These are phyloP conservation scores for Saccharomyces hybrid DNA, from an alignment of 1,139 yeast species.

Conservation along the genomic window DNA sequence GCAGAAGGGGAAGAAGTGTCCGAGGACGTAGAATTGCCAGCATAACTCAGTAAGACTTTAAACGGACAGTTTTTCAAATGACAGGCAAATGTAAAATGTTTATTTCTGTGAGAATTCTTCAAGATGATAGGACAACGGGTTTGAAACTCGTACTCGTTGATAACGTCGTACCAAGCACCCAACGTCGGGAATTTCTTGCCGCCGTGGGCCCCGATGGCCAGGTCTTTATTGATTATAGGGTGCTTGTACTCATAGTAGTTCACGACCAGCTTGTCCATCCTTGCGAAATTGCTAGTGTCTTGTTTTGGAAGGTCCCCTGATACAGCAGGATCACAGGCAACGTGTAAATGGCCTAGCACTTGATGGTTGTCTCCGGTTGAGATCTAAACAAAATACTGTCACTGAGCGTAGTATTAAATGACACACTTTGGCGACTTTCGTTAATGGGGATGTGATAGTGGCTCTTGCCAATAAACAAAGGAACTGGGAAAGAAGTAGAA, in stretches of 20 bases:
- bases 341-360: background rate
- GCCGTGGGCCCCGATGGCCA: constrained; percentile 21
- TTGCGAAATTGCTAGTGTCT: background rate
- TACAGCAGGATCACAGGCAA: background rate
- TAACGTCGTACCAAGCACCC: constrained; percentile 31
- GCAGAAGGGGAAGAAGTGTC: constrained; percentile 1
- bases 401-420: background rate
- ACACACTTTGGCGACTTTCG: constrained; percentile 1
- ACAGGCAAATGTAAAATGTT: constrained; percentile 33
- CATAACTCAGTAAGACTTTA: constrained; percentile 28
- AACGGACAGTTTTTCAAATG: constrained; percentile 31
- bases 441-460: constrained; percentile 1
- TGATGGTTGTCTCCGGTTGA: background rate
- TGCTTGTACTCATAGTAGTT: constrained; percentile 31
- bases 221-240: constrained; percentile 28
- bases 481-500: background rate
- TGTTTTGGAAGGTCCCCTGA: background rate
- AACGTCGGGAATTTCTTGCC: constrained; percentile 26
- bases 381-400: background rate
- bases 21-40: constrained; percentile 11
- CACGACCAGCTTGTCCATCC: constrained; percentile 14
- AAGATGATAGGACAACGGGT: constrained; percentile 31
- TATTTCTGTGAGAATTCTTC: constrained; percentile 32
- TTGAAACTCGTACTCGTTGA: constrained; percentile 32
- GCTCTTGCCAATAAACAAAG: background rate